Percentiles rank a stretch among this genome's conserved stretches.
phyloP scores from a whole-genome alignment of 108 stramenopile species.

The Halocafeteria seosinensis region DNA sequence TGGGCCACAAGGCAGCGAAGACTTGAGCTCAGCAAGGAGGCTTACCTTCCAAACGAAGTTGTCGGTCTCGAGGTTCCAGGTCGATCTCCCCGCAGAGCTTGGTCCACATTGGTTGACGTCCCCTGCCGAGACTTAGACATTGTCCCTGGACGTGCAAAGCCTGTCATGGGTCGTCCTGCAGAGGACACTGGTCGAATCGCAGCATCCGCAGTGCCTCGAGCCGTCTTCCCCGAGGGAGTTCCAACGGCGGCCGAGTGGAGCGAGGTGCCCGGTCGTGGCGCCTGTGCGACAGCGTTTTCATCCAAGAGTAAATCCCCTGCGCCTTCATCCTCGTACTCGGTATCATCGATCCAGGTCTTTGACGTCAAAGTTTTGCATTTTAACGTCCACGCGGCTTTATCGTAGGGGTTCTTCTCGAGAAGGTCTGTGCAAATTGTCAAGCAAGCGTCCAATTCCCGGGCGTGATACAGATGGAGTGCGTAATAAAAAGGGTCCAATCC shows the following conservation, averaged over 20 bases:
- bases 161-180: conserved; percentile 37
- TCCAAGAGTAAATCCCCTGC: conserved; percentile 39
- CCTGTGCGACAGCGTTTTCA: conserved; percentile 31
- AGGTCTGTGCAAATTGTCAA: conserved; percentile 9
- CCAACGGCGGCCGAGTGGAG: too few species aligned
- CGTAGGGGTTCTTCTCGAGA: conserved; percentile 5
- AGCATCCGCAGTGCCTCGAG: too few species aligned
- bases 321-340: conserved; percentile 44
- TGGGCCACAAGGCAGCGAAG: too few species aligned
- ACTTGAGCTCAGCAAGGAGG: too few species aligned
- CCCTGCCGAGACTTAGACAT: conserved; percentile 3
- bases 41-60: conserved; percentile 37
- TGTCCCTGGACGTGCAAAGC: conserved; percentile 27
- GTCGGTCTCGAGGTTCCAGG: conserved; percentile 29
- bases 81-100: conserved; percentile 19
- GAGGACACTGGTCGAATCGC: conserved; percentile 16
- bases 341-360: conserved; percentile 39
- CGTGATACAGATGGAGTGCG: not conserved
- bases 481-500: not conserved
- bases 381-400: conserved; percentile 15
- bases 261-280: too few species aligned
- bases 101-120: not conserved
- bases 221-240: too few species aligned
- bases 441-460: conserved; percentile 7
- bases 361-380: conserved; percentile 33